Evolutionary conservation across 306 rosid genomes (phyloP), one percentile per base, ranked within the genome.

Genomic region (Spatholobus suberectus): DNA sequence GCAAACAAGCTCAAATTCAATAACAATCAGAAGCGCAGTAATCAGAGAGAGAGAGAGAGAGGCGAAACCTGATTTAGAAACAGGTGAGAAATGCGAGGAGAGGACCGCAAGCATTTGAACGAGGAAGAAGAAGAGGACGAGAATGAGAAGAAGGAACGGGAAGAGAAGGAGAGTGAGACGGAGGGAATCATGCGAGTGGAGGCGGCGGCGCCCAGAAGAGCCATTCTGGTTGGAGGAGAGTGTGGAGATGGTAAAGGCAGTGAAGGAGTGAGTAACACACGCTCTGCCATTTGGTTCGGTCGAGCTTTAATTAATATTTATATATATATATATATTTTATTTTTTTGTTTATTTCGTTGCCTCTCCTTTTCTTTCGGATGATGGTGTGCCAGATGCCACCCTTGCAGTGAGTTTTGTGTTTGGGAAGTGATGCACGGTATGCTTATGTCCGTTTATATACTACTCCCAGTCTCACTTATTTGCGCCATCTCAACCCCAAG

Each of bases 51-150:
- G 21, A 76, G 13, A 58, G 38, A 80, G 5, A 0, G 78, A 58
- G 21, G 14, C 12, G 59, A 27, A 18, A 88, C 98, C 98, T 94
- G 94, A 43, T 78, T 81, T 85, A 92, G 92, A 65, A 94, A 91
- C 10, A 89, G 86, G 67, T 49, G 91, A 79, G 99, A 92, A 86
- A 91, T 73, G 78, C 89, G 88, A 76, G 96, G 95, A 61, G 93
- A 85, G 13, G 94, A 94, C 20, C 85, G 73, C 35, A 88, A 78
- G 87, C 88, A 79, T 62, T 78, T 58, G 87, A 83, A 67, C 71
- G 89, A 85, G 29, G 88, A 76, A 17, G 69, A 77, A 2, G 38
- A 37, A 3, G 72, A 63, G 0, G 81, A 44, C 17, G 85, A n/a
- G 27, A 26, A 75, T 24, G 73, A 69, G 84, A 76, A 81, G 72